Percentiles rank a stretch among this genome's conserved stretches.
Evolutionary conservation across 2,329 filamentous ascomycete genomes (phyloP).

Genomic region (Didymella exigua): DNA sequence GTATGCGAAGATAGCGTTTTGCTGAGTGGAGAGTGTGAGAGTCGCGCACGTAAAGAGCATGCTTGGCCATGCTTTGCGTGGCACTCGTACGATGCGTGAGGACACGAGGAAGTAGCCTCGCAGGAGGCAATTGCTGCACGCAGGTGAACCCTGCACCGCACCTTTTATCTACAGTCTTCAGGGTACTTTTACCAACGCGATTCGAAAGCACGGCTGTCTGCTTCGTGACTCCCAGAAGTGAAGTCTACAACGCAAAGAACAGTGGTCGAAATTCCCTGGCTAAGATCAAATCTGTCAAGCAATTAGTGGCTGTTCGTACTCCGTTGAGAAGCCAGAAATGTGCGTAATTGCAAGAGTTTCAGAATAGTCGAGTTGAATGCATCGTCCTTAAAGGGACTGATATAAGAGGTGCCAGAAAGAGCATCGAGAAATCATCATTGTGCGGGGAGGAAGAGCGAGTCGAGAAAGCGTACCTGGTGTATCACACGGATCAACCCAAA

Average conservation of each 20-base stretch:
- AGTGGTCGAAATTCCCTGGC: background rate
- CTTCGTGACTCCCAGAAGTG: conserved; percentile 1
- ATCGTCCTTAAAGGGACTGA: conserved; percentile 49
- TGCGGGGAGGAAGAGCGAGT: background rate
- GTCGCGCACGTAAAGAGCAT: background rate
- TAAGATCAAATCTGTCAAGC: background rate
- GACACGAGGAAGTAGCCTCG: background rate
- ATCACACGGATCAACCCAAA: too few relatives aligned
- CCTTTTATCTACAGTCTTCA: too few relatives aligned
- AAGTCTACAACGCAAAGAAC: conserved; percentile 16
- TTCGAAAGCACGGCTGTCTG: conserved; percentile 3
- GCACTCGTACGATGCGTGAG: background rate
- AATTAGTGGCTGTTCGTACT: conserved; percentile 1
- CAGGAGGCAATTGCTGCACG: background rate
- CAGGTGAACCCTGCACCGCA: background rate
- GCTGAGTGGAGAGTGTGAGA: background rate
- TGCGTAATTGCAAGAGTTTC: conserved; percentile 23
- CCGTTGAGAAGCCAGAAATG: background rate
- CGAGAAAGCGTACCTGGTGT: conserved; percentile 2
- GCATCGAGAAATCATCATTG: conserved; percentile 32
- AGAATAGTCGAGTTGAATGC: conserved; percentile 47
- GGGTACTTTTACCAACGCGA: too few relatives aligned
- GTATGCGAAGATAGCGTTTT: background rate
- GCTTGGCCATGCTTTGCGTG: background rate
- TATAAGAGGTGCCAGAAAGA: conserved; percentile 86